These are phyloP conservation scores for Yarrowia keelungensis DNA, from an alignment of 805 yeast genomes.

Conservation along the genomic window DNA sequence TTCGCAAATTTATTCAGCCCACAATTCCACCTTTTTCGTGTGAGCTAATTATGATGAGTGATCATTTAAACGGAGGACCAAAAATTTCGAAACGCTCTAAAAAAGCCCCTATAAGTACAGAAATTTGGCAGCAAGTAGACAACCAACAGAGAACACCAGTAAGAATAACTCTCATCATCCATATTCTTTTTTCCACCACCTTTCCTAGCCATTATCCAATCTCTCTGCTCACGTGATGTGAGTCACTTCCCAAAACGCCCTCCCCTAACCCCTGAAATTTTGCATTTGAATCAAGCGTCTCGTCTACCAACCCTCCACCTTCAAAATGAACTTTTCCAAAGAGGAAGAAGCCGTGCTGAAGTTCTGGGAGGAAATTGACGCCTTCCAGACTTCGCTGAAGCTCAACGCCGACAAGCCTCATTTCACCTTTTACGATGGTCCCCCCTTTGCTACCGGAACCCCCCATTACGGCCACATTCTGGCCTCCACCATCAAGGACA, in stretches of 20 bases:
- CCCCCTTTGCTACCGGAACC: conserved; percentile 99
- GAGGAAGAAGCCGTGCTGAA: conserved; percentile 86
- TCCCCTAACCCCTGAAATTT: conserved; percentile 35
- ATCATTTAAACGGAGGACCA: too few relatives aligned
- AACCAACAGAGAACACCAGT: too few relatives aligned
- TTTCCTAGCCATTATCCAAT: too few relatives aligned
- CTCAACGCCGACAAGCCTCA: conserved; percentile 84
- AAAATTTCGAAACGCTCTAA: too few relatives aligned
- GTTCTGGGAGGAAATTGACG: conserved; percentile 89
- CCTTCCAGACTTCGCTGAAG: conserved; percentile 87
- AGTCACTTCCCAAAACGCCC: conserved; percentile 11
- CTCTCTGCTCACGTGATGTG: neutral
- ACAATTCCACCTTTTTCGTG: too few relatives aligned
- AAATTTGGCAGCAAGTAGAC: too few relatives aligned
- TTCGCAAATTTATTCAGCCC: too few relatives aligned
- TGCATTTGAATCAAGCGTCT: neutral
- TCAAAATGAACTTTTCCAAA: conserved; percentile 66
- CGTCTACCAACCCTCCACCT: too few relatives aligned
- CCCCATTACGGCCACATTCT: conserved; percentile 98
- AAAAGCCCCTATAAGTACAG: too few relatives aligned
- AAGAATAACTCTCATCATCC: too few relatives aligned
- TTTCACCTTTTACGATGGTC: conserved; percentile 96
- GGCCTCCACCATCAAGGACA: conserved; percentile 96
- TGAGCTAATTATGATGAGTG: too few relatives aligned
- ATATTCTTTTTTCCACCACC: too few relatives aligned